Conservation (phyloP, 2,329 filamentous ascomycete species). For the Monilinia laxa region DNA sequence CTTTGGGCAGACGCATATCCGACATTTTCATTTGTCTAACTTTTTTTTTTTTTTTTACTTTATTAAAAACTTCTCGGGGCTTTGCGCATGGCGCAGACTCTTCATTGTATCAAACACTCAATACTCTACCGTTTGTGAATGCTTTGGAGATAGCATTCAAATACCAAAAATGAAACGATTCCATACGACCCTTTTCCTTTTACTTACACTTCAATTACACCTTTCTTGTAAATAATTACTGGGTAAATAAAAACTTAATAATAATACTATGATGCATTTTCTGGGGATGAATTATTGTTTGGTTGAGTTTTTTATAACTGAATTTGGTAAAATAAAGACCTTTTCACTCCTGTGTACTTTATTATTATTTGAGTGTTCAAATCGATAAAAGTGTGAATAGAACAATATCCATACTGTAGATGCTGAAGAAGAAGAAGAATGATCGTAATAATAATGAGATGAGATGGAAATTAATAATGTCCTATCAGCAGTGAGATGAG, state of each 20-base stretch:
- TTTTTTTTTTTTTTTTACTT: conserved; percentile 25
- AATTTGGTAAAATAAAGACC: background rate
- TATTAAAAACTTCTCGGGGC: conserved; percentile 26
- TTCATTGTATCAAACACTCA: conserved; percentile 36
- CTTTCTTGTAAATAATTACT: conserved; percentile 25
- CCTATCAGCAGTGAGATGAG: conserved; percentile 15
- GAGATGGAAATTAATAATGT: background rate
- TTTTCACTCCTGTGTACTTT: background rate
- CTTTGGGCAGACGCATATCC: conserved; percentile 24
- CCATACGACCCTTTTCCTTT: conserved; percentile 22
- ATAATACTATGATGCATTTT: conserved; percentile 20
- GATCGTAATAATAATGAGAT: background rate
- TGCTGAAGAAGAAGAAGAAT: no score
- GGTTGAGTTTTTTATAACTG: background rate
- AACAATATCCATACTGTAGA: background rate
- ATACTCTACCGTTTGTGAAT: conserved; percentile 25
- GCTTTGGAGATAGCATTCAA: conserved; percentile 25
- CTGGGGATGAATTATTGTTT: background rate
- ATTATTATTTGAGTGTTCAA: background rate
- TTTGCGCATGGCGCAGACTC: conserved; percentile 31
- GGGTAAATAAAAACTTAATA: conserved; percentile 25
- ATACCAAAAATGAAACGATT: conserved; percentile 26
- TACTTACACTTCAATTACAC: conserved; percentile 7
- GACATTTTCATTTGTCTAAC: conserved; percentile 37
- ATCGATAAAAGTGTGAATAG: background rate